Percentiles rank a stretch among this genome's conserved stretches.
These are phyloP conservation scores for Silene coronaria DNA, from an alignment of 179 eudicot genomes.

Conservation along the genomic window DNA sequence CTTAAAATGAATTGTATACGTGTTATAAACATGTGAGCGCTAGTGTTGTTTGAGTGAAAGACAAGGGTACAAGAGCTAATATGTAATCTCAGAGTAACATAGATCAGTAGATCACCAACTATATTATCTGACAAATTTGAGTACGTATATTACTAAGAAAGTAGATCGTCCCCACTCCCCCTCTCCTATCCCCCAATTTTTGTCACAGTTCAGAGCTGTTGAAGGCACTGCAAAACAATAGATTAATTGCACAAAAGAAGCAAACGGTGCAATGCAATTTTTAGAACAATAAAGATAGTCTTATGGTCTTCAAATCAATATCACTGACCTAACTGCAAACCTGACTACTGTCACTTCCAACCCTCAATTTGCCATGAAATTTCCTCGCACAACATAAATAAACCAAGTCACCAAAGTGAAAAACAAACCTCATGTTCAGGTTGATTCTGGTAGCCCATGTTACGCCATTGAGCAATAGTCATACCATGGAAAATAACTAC, in stretches of 20 bases:
- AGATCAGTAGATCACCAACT: not conserved
- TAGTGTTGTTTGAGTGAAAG: no score
- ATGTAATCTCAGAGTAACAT: no score
- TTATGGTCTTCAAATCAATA: not conserved
- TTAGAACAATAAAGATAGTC: not conserved
- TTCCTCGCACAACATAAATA: not conserved
- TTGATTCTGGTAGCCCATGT: constrained; percentile 86
- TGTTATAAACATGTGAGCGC: no score
- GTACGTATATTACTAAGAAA: not conserved
- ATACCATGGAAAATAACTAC: constrained; percentile 93
- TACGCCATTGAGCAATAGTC: constrained; percentile 98
- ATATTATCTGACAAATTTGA: not conserved
- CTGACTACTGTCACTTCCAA: no score
- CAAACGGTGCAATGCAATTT: not conserved
- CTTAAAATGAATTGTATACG: no score
- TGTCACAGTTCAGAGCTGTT: not conserved
- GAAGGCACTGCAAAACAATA: not conserved
- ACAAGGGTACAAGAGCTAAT: no score
- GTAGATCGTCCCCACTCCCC: not conserved
- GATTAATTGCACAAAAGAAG: not conserved
- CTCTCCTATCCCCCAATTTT: not conserved
- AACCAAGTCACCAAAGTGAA: not conserved
- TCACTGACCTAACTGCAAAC: not conserved
- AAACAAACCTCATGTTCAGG: constrained; percentile 69
- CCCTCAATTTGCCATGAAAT: not conserved